Percentiles rank a stretch among this genome's conserved stretches.
Conservation (phyloP, 108 stramenopile species). For the Schizochytrium sp. region DNA sequence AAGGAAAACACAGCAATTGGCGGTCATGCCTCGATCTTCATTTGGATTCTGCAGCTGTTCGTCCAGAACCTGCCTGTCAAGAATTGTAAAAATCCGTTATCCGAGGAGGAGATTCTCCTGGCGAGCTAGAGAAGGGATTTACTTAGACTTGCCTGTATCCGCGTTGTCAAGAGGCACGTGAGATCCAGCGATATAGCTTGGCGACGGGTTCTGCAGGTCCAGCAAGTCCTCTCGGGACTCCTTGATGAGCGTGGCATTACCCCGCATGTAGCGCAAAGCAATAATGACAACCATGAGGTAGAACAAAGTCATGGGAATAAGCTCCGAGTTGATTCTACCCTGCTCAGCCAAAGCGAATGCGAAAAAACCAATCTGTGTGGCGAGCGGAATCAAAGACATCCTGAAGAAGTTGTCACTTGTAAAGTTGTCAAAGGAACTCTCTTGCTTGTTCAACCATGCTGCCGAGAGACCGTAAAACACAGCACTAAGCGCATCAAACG, state of each 20-base stretch:
- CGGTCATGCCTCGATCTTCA: no score
- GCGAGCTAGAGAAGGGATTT: no score
- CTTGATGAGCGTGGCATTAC: constrained; percentile 1
- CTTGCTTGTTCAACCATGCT: neutral
- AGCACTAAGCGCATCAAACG: neutral
- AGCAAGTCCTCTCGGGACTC: constrained; percentile 13
- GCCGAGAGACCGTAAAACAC: neutral
- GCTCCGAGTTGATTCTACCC: constrained; percentile 11
- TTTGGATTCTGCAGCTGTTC: no score
- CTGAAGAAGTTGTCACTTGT: neutral
- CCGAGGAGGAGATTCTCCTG: no score
- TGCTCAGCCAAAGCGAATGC: constrained; percentile 3
- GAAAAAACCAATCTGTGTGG: constrained; percentile 18
- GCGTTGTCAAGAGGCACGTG: neutral
- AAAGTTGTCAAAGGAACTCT: neutral
- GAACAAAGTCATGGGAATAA: constrained; percentile 16
- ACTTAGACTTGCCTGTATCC: neutral
- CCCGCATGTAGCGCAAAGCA: constrained; percentile 51
- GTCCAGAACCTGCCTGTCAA: no score
- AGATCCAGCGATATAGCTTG: neutral
- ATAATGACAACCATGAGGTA: neutral
- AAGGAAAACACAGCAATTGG: no score
- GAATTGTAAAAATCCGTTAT: no score
- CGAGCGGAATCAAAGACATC: neutral
- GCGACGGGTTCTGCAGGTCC: constrained; percentile 6